Evolutionary conservation across 2,329 filamentous ascomycete genomes (phyloP).

Genomic region (Dothistroma septosporum): DNA sequence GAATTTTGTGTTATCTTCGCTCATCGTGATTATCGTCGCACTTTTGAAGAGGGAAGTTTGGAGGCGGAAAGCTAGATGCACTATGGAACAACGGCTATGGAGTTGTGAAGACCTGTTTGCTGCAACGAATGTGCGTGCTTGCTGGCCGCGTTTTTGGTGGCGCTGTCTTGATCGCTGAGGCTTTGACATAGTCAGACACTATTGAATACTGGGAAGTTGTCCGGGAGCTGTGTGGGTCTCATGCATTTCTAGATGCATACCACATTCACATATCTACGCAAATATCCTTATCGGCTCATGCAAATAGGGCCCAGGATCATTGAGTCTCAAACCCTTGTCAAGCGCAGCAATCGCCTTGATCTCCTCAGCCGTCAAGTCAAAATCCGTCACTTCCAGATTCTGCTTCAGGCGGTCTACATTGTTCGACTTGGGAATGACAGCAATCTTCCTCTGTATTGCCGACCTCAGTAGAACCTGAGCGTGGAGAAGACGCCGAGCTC

Average conservation of each 20-base stretch:
- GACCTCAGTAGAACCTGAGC: too few species aligned
- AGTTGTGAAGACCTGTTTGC: neutral
- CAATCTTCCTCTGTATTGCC: conserved; percentile 11
- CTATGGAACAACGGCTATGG: too few species aligned
- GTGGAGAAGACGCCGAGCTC: neutral
- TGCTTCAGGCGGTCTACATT: conserved; percentile 10
- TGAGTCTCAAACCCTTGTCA: conserved; percentile 11
- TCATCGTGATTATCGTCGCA: neutral
- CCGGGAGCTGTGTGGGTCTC: too few species aligned
- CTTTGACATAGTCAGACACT: too few species aligned
- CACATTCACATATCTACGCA: conserved; percentile 1
- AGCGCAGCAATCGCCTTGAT: conserved; percentile 9
- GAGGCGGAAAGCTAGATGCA: too few species aligned
- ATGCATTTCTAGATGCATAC: too few species aligned
- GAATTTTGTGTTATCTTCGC: neutral
- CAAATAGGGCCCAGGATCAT: conserved; percentile 16
- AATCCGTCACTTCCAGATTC: conserved; percentile 12
- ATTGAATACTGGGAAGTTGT: too few species aligned
- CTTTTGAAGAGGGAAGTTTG: neutral
- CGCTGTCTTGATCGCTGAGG: too few species aligned
- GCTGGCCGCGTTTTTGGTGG: neutral
- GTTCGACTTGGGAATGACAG: conserved; percentile 14
- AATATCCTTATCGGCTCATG: conserved; percentile 11
- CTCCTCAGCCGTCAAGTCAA: conserved; percentile 11
- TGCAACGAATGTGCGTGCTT: neutral